A percentile compares a stretch with the other conserved stretches of the same genome.
phyloP scores from a whole-genome alignment of 345 rosid species.

The Hibiscus mutabilis region DNA sequence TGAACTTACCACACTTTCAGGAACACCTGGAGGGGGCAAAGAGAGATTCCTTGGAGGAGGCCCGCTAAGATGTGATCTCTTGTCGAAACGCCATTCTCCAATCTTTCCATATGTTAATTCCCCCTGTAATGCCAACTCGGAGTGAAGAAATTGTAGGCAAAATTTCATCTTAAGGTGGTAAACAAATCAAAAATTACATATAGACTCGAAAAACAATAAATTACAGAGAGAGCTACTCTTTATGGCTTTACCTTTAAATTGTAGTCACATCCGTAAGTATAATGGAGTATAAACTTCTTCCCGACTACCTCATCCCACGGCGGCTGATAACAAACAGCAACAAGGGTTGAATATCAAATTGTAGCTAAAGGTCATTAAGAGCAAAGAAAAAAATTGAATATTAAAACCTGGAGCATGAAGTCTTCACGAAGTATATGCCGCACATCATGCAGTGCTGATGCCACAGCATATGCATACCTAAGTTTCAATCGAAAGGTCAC shows the following conservation, averaged over 20 bases:
- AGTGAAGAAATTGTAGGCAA: slow-evolving; percentile 10
- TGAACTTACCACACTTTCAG: slow-evolving; percentile 66
- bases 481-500: slow-evolving; percentile 11
- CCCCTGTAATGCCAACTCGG: slow-evolving; percentile 32
- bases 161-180: background rate
- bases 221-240: background rate
- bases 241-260: slow-evolving; percentile 38
- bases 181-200: background rate
- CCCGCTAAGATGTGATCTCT: slow-evolving; percentile 58
- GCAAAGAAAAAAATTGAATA: slow-evolving; percentile 5
- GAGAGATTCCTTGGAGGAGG: slow-evolving; percentile 69
- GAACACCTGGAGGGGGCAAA: slow-evolving; percentile 75
- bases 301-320: slow-evolving; percentile 71
- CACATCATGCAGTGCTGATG: slow-evolving; percentile 67
- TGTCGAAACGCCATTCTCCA: slow-evolving; percentile 81
- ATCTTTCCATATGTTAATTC: slow-evolving; percentile 60
- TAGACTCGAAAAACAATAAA: background rate
- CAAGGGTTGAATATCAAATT: background rate
- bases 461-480: slow-evolving; percentile 85
- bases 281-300: slow-evolving; percentile 62
- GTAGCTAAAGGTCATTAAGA: background rate
- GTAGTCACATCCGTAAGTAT: slow-evolving; percentile 74
- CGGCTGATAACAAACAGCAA: slow-evolving; percentile 40
- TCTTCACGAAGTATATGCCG: slow-evolving; percentile 52
- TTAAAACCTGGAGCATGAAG: slow-evolving; percentile 68